Base-by-base conservation (phyloP, 208 protist species). In the Acanthamoeba polyphaga region DNA sequence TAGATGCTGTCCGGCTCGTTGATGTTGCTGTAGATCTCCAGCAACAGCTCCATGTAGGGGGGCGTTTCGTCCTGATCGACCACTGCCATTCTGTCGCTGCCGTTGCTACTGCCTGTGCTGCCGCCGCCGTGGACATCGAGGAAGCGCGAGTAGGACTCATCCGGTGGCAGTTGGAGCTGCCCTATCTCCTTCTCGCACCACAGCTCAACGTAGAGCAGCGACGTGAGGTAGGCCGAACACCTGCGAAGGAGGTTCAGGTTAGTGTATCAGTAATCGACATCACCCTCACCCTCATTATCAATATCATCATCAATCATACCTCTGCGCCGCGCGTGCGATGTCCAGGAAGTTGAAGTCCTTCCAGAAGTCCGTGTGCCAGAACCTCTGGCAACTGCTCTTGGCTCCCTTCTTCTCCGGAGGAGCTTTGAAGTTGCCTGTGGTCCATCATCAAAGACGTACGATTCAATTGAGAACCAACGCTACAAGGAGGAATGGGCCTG, bases 1-100 rank as follows among this genome's bases (percentile, higher is more conserved):
- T 95, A 95, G 15, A 95, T 95, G 29, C 82, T 55, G n/a, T 95
- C 94, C 5, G 94, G 94, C 10, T 95, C 94, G 80, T 95, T 95
- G 53, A 95, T 95, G 43, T 92, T 95, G 43, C 94, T 92, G 29
- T 92, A 95, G 70, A 92, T 91, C n/a, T 93, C 94, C 3, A 95
- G 85, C 24, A 95, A 49, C 19, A 95, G 89, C 60, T 92, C 32
- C 43, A 58, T 51, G 46, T 95, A 92, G 4, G 38, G 22, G n/a
- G 70, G 85, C 38, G 38, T 38, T 29, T 92, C 93, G 1, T 92
- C 24, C 49, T 51, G 78, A 2, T 27, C 78, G 24, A 38, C 53
- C 17, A 64, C n/a, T 7, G 24, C 10, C 53, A 64, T n/a, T n/a
- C 49, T n/a, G 85, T 72, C 32, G 38, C 38, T 29, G 49, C 53